phyloP scores from a whole-genome alignment of 1,284 basidiomycete genomes.

The Takashimella tepidaria region DNA sequence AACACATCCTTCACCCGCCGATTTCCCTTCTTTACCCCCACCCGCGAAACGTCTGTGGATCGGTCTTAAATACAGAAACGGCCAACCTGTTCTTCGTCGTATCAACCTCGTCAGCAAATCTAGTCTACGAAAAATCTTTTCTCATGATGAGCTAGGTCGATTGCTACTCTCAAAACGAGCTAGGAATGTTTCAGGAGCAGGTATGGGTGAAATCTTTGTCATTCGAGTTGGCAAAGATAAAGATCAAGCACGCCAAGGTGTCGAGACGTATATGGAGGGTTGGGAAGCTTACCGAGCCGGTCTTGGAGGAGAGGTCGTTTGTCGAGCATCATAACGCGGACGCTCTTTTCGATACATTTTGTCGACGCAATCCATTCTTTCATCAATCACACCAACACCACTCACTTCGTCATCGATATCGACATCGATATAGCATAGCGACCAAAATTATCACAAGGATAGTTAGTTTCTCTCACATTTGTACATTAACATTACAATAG shows the following conservation, averaged over 20 bases:
- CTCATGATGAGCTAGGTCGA: conserved; percentile 38
- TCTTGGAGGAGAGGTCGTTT: conserved; percentile 46
- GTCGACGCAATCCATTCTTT: no score
- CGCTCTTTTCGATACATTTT: no score
- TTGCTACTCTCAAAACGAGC: conserved; percentile 43
- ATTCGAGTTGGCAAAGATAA: conserved; percentile 28
- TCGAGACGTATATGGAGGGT: conserved; percentile 41
- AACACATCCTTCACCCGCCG: conserved; percentile 30
- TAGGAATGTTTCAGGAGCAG: conserved; percentile 40
- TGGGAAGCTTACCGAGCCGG: conserved; percentile 48
- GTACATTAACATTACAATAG: conserved; percentile 3
- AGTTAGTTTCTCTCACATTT: background rate
- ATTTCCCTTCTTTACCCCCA: conserved; percentile 30
- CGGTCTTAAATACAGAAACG: conserved; percentile 42
- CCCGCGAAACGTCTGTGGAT: conserved; percentile 42
- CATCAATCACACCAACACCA: background rate
- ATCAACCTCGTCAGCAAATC: conserved; percentile 42
- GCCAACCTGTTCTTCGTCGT: conserved; percentile 40
- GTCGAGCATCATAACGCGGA: conserved; percentile 33
- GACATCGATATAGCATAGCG: no score
- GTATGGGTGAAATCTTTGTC: conserved; percentile 45
- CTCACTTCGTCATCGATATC: background rate
- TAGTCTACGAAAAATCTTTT: conserved; percentile 33
- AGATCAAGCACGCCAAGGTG: conserved; percentile 18
- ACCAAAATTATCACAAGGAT: background rate